Evolutionary conservation across 2,329 filamentous ascomycete species (phyloP), one percentile per base, ranked within the genome.

Genomic region (Pochonia chlamydosporia): DNA sequence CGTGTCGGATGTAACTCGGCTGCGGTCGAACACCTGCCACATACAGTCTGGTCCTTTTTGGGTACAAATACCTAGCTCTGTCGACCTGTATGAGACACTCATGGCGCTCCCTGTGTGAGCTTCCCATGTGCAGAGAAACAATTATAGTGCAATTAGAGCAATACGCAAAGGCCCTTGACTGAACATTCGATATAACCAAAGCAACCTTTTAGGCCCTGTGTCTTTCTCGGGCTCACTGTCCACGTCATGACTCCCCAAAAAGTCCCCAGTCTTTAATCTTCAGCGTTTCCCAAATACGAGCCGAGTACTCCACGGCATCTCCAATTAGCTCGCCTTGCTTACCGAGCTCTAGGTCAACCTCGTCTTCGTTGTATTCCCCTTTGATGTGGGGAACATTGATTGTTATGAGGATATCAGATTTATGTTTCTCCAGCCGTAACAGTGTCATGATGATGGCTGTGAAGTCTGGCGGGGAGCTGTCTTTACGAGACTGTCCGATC

Each of bases 381-480:
- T 80, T 76, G 55, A 89, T 84, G 61, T 93, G 85, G 24, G 91
- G 92, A 41, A 95, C 87, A 66, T 96, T 96, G 61, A 96, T 81
- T 35, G 87, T 87, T 52, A 96, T 81, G 40, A 96, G 71, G 33
- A 97, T 70, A 66, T 97, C 92, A 1, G 91, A 92, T 48, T 73
- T 74, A 61, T 90, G 76, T 58, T 79, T 76, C 65, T 84, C 84
- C 40, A 97, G 74, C 14, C 92, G 78, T 48, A 96, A 70, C 35
- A 96, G 73, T 14, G 89, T 81, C 54, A 95, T 74, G 54, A 91
- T 80, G 50, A 93, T 84, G 36, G 81, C 87, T 7, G 87, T 88
- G 64, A 87, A 87, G 60, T 83, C 77, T 40, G 69, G 77, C 20
- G 67, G 71, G 55, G 71, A 62, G 52, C 62, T 54, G 46, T 60